Percentiles rank a stretch among this genome's conserved stretches.
phyloP scores from a whole-genome alignment of 108 stramenopile genomes.

The Asterionellopsis glacialis region DNA sequence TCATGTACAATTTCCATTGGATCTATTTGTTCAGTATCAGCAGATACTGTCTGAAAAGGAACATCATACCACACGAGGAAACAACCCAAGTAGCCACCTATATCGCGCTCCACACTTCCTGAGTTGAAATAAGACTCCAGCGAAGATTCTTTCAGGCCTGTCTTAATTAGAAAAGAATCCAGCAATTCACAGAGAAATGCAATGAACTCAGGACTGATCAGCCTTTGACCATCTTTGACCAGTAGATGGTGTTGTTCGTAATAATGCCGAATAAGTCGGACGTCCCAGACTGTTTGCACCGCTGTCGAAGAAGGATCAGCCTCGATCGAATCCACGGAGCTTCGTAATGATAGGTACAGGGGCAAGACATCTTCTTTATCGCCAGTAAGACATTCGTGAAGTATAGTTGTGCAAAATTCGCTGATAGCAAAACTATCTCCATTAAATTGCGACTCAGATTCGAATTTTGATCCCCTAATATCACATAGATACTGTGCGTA shows the following conservation, averaged over 20 bases:
- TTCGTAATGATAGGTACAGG: conserved; percentile 43
- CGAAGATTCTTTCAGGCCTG: background rate
- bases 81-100: background rate
- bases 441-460: conserved; percentile 2
- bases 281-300: conserved; percentile 34
- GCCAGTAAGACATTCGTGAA: conserved; percentile 49
- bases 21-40: background rate
- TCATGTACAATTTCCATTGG: no score
- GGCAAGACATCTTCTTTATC: conserved; percentile 53
- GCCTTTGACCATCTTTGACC: background rate
- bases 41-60: background rate
- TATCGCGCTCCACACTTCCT: background rate
- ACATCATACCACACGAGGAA: background rate
- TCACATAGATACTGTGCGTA: conserved; percentile 72
- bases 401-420: conserved; percentile 49
- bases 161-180: background rate
- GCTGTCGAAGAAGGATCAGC: background rate
- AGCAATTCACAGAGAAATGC: conserved; percentile 23
- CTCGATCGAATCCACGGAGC: conserved; percentile 22
- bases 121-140: background rate
- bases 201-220: conserved; percentile 19
- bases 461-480: conserved; percentile 14
- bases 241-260: conserved; percentile 6
- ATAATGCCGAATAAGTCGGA: conserved; percentile 27
- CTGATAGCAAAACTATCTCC: conserved; percentile 14